phyloP scores from a whole-genome alignment of 2,329 filamentous ascomycete species.

The Verticillium zaregamsianum region DNA sequence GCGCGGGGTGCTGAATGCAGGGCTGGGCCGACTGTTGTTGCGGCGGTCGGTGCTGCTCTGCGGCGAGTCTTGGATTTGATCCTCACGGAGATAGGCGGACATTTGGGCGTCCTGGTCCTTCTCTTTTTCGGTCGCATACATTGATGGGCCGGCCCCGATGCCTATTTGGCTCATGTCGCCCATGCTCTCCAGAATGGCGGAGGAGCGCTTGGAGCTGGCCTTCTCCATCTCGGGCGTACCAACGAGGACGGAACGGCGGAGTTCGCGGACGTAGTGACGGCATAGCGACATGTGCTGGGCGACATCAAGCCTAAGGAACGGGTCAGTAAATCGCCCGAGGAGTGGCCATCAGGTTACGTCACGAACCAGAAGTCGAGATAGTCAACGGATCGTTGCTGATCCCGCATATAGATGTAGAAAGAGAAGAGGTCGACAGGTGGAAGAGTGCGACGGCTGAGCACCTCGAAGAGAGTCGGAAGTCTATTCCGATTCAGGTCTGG shows the following conservation, averaged over 20 bases:
- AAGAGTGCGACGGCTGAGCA: conserved; percentile 87
- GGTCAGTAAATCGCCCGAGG: background rate
- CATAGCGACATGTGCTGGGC: conserved; percentile 98
- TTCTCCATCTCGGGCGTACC: conserved; percentile 89
- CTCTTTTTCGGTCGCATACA: conserved; percentile 65
- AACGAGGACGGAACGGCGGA: conserved; percentile 87
- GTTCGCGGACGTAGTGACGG: conserved; percentile 92
- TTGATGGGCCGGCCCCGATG: conserved; percentile 55
- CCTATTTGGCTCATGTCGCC: conserved; percentile 61
- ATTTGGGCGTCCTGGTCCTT: conserved; percentile 83
- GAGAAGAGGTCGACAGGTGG: conserved; percentile 96
- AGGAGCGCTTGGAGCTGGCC: conserved; percentile 77
- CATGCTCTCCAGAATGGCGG: conserved; percentile 68
- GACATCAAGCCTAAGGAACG: conserved; percentile 79
- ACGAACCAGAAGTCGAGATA: conserved; percentile 96
- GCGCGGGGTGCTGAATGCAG: conserved; percentile 56
- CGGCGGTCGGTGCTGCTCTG: conserved; percentile 42
- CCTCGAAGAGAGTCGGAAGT: conserved; percentile 91
- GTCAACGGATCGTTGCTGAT: conserved; percentile 95
- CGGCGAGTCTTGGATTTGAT: conserved; percentile 49
- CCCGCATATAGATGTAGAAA: conserved; percentile 99
- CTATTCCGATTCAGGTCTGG: conserved; percentile 69
- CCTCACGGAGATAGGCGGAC: conserved; percentile 80
- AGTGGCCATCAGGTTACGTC: conserved; percentile 1
- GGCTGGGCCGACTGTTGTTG: conserved; percentile 39